phyloP scores from a whole-genome alignment of 1,284 basidiomycete species.

The Apiotrichum veenhuisii region DNA sequence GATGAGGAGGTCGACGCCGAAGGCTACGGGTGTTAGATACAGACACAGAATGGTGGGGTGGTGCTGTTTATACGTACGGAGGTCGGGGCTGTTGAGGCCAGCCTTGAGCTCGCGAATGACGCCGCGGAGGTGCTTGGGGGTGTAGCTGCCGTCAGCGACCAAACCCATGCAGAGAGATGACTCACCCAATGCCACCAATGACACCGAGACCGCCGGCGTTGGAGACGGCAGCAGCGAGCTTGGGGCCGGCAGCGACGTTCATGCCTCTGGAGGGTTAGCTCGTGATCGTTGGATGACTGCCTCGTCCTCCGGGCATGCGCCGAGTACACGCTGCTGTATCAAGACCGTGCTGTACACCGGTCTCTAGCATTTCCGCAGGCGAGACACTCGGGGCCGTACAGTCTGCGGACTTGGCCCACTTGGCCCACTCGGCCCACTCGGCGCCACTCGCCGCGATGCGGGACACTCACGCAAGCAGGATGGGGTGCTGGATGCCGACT shows the following conservation, averaged over 20 bases:
- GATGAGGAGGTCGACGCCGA: conserved; percentile 79
- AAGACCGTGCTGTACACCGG: too few relatives aligned
- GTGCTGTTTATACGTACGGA: not conserved
- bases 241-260: conserved; percentile 83
- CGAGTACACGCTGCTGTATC: too few relatives aligned
- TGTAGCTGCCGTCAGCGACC: conserved; percentile 5
- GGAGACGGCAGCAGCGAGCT: conserved; percentile 67
- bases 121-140: conserved; percentile 46
- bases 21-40: conserved; percentile 54
- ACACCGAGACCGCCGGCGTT: conserved; percentile 84
- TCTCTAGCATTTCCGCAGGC: too few relatives aligned
- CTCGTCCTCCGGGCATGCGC: too few relatives aligned
- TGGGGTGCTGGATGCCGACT: conserved; percentile 76
- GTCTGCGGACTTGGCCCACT: too few relatives aligned
- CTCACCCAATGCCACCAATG: conserved; percentile 77
- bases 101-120: conserved; percentile 72
- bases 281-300: too few relatives aligned
- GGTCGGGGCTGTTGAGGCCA: conserved; percentile 54
- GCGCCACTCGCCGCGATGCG: not conserved
- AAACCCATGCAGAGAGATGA: not conserved
- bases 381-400: too few relatives aligned
- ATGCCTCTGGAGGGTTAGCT: conserved; percentile 56
- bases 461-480: conserved; percentile 64
- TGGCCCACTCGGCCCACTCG: too few relatives aligned
- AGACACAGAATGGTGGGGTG: too few relatives aligned